phyloP scores from a whole-genome alignment of 805 yeast genomes.

The Saturnispora diversa region DNA sequence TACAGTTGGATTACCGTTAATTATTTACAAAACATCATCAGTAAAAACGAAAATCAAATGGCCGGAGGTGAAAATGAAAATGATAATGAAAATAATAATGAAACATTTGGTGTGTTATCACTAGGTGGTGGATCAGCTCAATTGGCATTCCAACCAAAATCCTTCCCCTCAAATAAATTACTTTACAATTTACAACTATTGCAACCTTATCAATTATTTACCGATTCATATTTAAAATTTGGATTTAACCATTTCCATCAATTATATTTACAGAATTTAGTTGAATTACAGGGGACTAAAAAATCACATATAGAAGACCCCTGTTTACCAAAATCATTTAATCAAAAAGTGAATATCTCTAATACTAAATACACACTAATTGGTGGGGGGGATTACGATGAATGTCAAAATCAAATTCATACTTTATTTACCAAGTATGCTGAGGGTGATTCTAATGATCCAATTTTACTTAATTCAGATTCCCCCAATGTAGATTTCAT shows the following conservation, averaged over 20 bases:
- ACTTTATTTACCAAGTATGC: conserved; percentile 32
- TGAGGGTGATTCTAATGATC: conserved; percentile 3
- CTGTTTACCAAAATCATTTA: conserved; percentile 45
- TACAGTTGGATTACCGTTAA: conserved; percentile 63
- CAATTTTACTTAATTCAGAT: conserved; percentile 14
- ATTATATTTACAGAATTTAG: conserved; percentile 35
- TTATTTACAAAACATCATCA: conserved; percentile 42
- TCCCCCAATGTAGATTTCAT: conserved; percentile 49
- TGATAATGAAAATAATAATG: conserved; percentile 30
- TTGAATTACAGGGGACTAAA: conserved; percentile 5
- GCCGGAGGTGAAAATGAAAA: conserved; percentile 32
- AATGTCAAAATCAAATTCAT: conserved; percentile 41
- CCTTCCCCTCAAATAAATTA: conserved; percentile 39
- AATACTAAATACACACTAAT: conserved; percentile 25
- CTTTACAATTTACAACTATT: conserved; percentile 39
- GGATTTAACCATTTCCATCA: conserved; percentile 52
- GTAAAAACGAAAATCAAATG: conserved; percentile 36
- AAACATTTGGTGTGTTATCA: conserved; percentile 50
- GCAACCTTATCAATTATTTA: conserved; percentile 37
- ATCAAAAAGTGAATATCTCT: conserved; percentile 14
- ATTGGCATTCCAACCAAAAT: conserved; percentile 54
- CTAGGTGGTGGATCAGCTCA: conserved; percentile 65
- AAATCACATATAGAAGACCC: conserved; percentile 35
- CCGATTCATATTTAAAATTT: conserved; percentile 51
- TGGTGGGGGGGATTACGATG: conserved; percentile 45